These are phyloP conservation scores for Suhomyces faveliae DNA, from an alignment of 805 yeast genomes.

Conservation along the genomic window DNA sequence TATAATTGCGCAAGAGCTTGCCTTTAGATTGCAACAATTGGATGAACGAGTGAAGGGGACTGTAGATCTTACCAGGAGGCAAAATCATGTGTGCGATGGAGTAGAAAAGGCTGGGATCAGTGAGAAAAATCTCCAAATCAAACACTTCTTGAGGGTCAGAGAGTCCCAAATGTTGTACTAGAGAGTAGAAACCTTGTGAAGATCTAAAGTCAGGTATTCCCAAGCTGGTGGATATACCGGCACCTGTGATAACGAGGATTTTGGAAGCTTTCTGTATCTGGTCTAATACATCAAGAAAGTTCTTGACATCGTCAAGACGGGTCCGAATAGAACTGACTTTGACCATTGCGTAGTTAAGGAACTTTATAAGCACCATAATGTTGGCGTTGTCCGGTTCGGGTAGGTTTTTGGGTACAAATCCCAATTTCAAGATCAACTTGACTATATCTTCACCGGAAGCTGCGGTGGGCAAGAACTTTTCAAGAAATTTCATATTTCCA, in stretches of 20 bases:
- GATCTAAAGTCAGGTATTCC: slow-evolving; percentile 48
- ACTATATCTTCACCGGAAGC: slow-evolving; percentile 59
- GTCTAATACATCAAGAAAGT: slow-evolving; percentile 56
- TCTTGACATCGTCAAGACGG: slow-evolving; percentile 51
- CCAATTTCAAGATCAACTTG: slow-evolving; percentile 58
- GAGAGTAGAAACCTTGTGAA: slow-evolving; percentile 63
- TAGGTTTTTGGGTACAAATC: slow-evolving; percentile 46
- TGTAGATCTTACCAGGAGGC: slow-evolving; percentile 37
- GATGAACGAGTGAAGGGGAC: slow-evolving; percentile 77
- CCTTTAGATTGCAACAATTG: slow-evolving; percentile 33
- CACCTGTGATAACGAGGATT: slow-evolving; percentile 44
- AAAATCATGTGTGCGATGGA: slow-evolving; percentile 44
- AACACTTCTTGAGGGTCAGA: slow-evolving; percentile 47
- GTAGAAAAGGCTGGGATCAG: slow-evolving; percentile 41
- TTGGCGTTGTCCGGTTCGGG: slow-evolving; percentile 40
- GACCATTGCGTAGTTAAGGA: slow-evolving; percentile 62
- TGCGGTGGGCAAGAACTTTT: slow-evolving; percentile 57
- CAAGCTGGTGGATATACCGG: slow-evolving; percentile 45
- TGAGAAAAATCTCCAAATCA: slow-evolving; percentile 35
- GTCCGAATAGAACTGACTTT: slow-evolving; percentile 58
- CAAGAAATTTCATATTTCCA: slow-evolving; percentile 62
- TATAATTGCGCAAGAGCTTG: slow-evolving; percentile 41
- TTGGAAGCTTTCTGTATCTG: slow-evolving; percentile 51
- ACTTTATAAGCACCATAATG: slow-evolving; percentile 47
- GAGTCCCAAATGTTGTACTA: slow-evolving; percentile 44